Conservation (phyloP, 257 asterid genomes). For the Haberlea rhodopensis region DNA sequence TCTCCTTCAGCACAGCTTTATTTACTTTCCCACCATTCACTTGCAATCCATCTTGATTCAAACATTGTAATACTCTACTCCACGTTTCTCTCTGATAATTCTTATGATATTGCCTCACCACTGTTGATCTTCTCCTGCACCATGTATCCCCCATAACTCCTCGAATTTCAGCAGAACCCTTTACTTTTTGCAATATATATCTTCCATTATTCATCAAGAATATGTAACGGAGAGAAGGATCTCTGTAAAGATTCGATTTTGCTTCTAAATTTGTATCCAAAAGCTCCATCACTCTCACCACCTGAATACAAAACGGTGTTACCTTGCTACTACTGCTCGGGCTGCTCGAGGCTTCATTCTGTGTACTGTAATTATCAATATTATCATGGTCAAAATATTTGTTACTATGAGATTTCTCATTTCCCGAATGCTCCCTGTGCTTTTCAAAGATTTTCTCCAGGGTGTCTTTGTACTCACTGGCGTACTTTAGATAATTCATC, state of each 20-base stretch:
- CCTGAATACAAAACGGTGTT: constrained; percentile 49
- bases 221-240: constrained; percentile 52
- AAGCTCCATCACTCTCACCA: constrained; percentile 57
- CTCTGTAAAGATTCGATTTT: constrained; percentile 59
- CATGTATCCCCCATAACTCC: constrained; percentile 77
- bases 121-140: constrained; percentile 77
- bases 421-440: constrained; percentile 24
- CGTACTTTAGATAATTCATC: constrained; percentile 69
- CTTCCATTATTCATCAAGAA: constrained; percentile 90
- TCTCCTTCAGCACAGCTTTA: constrained; percentile 58
- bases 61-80: constrained; percentile 54
- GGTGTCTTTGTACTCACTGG: constrained; percentile 62
- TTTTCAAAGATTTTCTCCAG: constrained; percentile 50
- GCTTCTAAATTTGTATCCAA: constrained; percentile 53
- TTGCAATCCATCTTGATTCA: constrained; percentile 62
- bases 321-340: constrained; percentile 32
- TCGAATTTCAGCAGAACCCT: constrained; percentile 57
- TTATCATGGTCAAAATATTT: too few relatives aligned
- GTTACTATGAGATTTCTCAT: constrained; percentile 20
- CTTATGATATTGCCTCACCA: constrained; percentile 73
- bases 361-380: constrained; percentile 3
- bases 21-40: constrained; percentile 51
- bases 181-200: constrained; percentile 72
- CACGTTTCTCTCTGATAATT: constrained; percentile 84
- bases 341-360: constrained; percentile 45